Evolutionary conservation across 2,329 filamentous ascomycete species (phyloP), one percentile per base, ranked within the genome.

Genomic region (Metarhizium anisopliae): DNA sequence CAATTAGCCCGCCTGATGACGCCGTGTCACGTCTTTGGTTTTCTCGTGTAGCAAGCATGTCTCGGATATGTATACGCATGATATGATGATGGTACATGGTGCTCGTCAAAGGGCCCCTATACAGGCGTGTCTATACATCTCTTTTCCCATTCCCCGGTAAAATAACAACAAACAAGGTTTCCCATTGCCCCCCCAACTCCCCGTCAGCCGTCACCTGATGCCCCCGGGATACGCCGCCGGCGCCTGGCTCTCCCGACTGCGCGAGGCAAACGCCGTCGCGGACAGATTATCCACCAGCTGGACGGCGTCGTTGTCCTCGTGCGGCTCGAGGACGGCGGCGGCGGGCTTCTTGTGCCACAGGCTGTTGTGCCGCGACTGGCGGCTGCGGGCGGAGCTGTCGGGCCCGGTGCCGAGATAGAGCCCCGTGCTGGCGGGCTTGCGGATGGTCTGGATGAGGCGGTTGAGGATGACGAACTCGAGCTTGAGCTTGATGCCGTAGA

Each of bases 391-490:
- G 25, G 38, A 5, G 38, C 38, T 40, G 38, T 13, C 38, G 38
- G 38, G 10, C 4, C 38, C 14, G 38, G 8, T 40, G 10, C 14
- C 38, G 38, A 40, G 35, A 13, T 36, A 36, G 1, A 14, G 14
- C 11, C 11, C 14, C 5, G 38, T 5, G 38, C 38, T 16, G 38
- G 38, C 11, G 10, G 38, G 38, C 38, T 40, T 40, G 10, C 42
- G 57, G 49, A 62, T 53, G 16, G 64, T 67, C 38, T 69, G 64
- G 5, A 72, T 68, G 2, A 74, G 62, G 10, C 68, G 67, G 56
- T 73, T 74, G 32, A 74, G 67, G 7, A 73, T 72, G 35, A 67
- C 67, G 53, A 72, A 72, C 36, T 74, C 72, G 7, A 73, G 60
- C 59, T 73, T 74, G 54, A 74, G 64, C 59, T 74, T 74, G 32